phyloP scores from a whole-genome alignment of 2,329 filamentous ascomycete species.

The Conoideocrella luteorostrata region DNA sequence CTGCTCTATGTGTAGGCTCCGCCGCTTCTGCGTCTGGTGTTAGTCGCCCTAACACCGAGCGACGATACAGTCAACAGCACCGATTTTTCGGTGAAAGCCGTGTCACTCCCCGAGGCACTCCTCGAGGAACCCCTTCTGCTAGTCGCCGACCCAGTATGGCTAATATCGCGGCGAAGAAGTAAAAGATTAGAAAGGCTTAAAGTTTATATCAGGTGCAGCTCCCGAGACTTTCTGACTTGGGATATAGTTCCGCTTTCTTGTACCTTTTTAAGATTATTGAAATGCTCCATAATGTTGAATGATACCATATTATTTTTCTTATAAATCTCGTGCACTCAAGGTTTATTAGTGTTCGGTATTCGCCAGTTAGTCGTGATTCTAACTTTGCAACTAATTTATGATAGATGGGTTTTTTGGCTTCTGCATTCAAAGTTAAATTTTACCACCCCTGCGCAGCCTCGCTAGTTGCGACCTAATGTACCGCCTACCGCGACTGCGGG shows the following conservation, averaged over 20 bases:
- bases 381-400: too few relatives aligned
- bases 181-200: neutral
- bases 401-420: too few relatives aligned
- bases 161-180: slow-evolving; percentile 10
- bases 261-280: neutral
- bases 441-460: too few relatives aligned
- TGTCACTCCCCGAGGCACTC: slow-evolving; percentile 31
- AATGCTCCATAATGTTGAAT: neutral
- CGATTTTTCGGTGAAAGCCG: slow-evolving; percentile 36
- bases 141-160: slow-evolving; percentile 25
- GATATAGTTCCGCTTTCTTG: neutral
- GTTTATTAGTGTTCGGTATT: too few relatives aligned
- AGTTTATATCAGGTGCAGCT: too few relatives aligned
- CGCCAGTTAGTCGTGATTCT: too few relatives aligned
- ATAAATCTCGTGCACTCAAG: too few relatives aligned
- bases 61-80: slow-evolving; percentile 31
- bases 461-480: too few relatives aligned
- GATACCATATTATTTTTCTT: slow-evolving; percentile 5
- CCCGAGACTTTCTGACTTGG: neutral
- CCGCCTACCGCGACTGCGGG: too few relatives aligned
- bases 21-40: slow-evolving; percentile 18
- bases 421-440: too few relatives aligned
- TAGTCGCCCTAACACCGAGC: slow-evolving; percentile 14
- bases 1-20: neutral
- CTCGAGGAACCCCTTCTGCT: slow-evolving; percentile 29